Evolutionary conservation across 2,329 filamentous ascomycete genomes (phyloP), one percentile per base, ranked within the genome.

Genomic region (Penicillium sp.): DNA sequence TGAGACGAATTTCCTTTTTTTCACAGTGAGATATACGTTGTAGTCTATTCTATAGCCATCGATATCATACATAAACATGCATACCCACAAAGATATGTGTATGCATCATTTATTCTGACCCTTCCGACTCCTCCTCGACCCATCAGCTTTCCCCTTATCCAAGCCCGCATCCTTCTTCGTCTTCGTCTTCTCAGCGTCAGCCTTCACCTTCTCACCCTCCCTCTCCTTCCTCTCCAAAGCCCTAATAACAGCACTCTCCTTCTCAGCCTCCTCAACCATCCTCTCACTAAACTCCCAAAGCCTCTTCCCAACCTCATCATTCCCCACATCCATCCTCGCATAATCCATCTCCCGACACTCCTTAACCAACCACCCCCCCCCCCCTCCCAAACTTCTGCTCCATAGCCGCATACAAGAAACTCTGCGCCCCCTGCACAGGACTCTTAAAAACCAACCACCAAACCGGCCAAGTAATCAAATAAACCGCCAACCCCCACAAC

Each of bases 391-490:
- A 81, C 2, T 78, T 76, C 2, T 80, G 80, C 47, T 96, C 91
- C 88, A 96, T 95, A 1, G 84, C 84, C 0, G 91, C 91, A 58
- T 85, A 86, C 8, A 97, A 74, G 39, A 97, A 83, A 4, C 87
- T 90, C 72, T 99, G 91, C 0, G 92, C 88, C 2, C 89, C 93
- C 72, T 88, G 84, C 44, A 84, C 73, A 0, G 90, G 81, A 29
- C 87, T 91, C 71, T 99, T 97, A 45, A 99, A 76, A 1, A 96
- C 69, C 18, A 99, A 70, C 89, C 92, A 97, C 68, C 88, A 89
- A 0, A 95, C 58, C 1, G 87, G 79, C 77, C 92, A 99, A 29
- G 83, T 81, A 10, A 86, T 37, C 7, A 95, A 68, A 69, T 99
- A 99, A 14, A 89, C 41, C 0, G 84, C 68, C 16, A 99, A 75